A percentile compares a stretch with the other conserved stretches of the same genome.
Evolutionary conservation across 441 rosid genomes (phyloP).

Genomic region (California macrophylla): DNA sequence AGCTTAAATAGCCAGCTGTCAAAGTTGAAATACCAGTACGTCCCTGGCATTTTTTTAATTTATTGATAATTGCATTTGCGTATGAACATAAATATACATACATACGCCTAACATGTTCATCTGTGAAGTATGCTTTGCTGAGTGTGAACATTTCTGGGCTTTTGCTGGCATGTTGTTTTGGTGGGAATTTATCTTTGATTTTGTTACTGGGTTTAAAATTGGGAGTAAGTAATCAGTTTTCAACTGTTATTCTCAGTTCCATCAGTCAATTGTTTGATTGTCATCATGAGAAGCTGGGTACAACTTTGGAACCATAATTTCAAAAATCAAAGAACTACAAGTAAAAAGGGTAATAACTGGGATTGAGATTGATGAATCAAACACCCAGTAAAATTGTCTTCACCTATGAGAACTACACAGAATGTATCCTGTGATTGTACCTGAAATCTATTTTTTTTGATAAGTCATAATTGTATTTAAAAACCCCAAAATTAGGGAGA

Average conservation of each 20-base stretch:
- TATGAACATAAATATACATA: neutral
- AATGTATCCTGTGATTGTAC: neutral
- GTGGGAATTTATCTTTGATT: neutral
- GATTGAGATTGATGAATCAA: neutral
- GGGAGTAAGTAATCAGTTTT: neutral
- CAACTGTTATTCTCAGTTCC: neutral
- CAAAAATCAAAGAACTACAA: neutral
- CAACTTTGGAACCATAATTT: neutral
- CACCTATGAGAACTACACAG: neutral
- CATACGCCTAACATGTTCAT: neutral
- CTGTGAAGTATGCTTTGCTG: neutral
- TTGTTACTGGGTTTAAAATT: neutral
- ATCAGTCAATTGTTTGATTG: neutral
- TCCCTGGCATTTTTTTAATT: conserved; percentile 19
- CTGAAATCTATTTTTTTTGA: neutral
- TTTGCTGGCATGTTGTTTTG: neutral
- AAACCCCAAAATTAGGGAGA: no score
- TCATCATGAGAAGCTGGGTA: neutral
- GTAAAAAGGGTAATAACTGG: neutral
- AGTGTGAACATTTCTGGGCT: neutral
- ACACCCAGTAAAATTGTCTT: neutral
- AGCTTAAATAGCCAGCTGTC: conserved; percentile 85
- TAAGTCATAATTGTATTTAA: no score
- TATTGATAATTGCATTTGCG: neutral
- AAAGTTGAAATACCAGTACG: conserved; percentile 96